Conservation (phyloP, 345 rosid genomes). For the Microthlaspi erraticum region DNA sequence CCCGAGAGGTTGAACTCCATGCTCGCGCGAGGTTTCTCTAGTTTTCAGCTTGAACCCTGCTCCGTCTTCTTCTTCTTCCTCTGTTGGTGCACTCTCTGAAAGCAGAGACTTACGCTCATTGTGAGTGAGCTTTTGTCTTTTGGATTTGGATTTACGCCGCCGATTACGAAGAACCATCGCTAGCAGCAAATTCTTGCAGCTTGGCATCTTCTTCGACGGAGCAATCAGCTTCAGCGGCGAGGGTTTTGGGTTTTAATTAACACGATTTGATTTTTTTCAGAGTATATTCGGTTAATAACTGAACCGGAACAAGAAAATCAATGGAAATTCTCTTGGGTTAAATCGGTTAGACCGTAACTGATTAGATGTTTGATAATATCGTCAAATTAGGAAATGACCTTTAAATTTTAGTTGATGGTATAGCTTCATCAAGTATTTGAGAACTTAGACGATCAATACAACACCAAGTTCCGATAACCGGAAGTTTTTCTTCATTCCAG, state of each 20-base stretch:
- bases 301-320: neutral
- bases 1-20: constrained; percentile 91
- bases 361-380: neutral
- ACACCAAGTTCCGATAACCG: constrained; percentile 2
- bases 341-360: constrained; percentile 9
- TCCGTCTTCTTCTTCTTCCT: constrained; percentile 46
- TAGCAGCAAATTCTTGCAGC: constrained; percentile 47
- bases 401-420: neutral
- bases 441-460: constrained; percentile 9
- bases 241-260: constrained; percentile 40
- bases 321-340: neutral
- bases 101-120: constrained; percentile 17
- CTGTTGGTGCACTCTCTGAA: constrained; percentile 8
- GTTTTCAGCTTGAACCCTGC: constrained; percentile 66
- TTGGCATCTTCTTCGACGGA: constrained; percentile 46
- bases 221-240: constrained; percentile 24
- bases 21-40: constrained; percentile 57
- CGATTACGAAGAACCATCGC: constrained; percentile 36
- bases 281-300: neutral
- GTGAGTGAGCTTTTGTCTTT: constrained; percentile 26
- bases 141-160: constrained; percentile 38
- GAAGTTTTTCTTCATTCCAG: constrained; percentile 5
- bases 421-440: neutral
- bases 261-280: neutral
- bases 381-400: neutral